phyloP scores from a whole-genome alignment of 768 basidiomycete genomes.

The Pleurotus sapidus region DNA sequence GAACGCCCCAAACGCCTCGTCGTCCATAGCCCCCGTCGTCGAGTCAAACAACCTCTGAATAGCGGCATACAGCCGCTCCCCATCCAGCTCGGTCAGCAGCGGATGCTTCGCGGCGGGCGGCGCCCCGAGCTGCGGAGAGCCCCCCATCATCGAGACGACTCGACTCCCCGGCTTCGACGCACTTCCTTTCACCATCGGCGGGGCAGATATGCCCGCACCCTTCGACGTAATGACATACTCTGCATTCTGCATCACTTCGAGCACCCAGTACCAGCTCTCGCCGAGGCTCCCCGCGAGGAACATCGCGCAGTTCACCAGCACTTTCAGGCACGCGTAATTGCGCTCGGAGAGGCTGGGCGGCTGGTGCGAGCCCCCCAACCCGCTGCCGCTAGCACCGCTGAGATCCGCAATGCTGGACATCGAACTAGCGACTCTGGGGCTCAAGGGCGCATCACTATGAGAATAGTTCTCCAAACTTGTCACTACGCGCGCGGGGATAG shows the following conservation, averaged over 20 bases:
- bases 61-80: conserved; percentile 66
- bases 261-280: conserved; percentile 88
- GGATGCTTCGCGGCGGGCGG: conserved; percentile 38
- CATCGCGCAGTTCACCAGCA: conserved; percentile 70
- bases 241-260: conserved; percentile 92
- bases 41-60: conserved; percentile 88
- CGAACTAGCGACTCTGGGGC: conserved; percentile 56
- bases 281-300: conserved; percentile 85
- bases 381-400: conserved; percentile 55
- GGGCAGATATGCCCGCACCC: conserved; percentile 24
- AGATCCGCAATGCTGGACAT: conserved; percentile 55
- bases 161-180: neutral
- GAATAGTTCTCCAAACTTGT: conserved; percentile 62
- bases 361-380: conserved; percentile 30
- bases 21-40: conserved; percentile 73
- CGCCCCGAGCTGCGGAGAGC: conserved; percentile 7
- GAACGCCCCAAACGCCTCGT: conserved; percentile 79
- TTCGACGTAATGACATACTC: conserved; percentile 83
- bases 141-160: neutral
- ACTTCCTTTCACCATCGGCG: neutral
- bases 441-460: conserved; percentile 43
- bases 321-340: conserved; percentile 89
- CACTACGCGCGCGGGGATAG: conserved; percentile 89
- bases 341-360: conserved; percentile 82
- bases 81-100: conserved; percentile 68